Percentiles rank a stretch among this genome's conserved stretches.
Conservation (phyloP, 306 rosid species). For the Rubus parviflorus region DNA sequence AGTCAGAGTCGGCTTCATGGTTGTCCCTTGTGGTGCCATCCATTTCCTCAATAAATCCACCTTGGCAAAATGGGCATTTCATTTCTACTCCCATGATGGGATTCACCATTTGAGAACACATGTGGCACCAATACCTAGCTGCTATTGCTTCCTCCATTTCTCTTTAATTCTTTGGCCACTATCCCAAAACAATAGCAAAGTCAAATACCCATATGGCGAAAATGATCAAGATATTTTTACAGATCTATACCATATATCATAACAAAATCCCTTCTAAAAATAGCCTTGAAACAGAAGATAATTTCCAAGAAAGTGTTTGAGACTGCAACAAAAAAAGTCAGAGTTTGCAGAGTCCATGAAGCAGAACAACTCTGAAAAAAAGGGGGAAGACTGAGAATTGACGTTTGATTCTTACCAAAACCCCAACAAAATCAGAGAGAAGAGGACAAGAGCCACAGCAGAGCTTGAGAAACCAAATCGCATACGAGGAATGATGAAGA, state of each 20-base stretch:
- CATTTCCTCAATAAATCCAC: slow-evolving; percentile 67
- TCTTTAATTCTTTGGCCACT: neutral
- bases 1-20: slow-evolving; percentile 38
- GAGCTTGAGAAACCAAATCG: slow-evolving; percentile 2
- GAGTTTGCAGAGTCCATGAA: neutral
- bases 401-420: slow-evolving; percentile 10
- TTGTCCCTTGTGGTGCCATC: slow-evolving; percentile 23
- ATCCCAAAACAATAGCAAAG: neutral
- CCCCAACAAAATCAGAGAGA: neutral
- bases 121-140: slow-evolving; percentile 70
- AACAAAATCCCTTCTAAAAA: neutral
- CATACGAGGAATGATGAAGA: neutral
- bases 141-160: slow-evolving; percentile 57
- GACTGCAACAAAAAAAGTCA: neutral
- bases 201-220: neutral
- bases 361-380: neutral
- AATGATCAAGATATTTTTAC: neutral
- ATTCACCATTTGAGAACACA: slow-evolving; percentile 54
- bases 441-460: neutral
- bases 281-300: no score
- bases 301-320: neutral
- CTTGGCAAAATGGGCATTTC: slow-evolving; percentile 65
- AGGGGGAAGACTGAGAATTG: neutral
- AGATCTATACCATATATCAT: neutral
- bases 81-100: slow-evolving; percentile 59